These are phyloP conservation scores for Sequoiadendron giganteum DNA, from an alignment of 75 land plant genomes.

Conservation along the genomic window DNA sequence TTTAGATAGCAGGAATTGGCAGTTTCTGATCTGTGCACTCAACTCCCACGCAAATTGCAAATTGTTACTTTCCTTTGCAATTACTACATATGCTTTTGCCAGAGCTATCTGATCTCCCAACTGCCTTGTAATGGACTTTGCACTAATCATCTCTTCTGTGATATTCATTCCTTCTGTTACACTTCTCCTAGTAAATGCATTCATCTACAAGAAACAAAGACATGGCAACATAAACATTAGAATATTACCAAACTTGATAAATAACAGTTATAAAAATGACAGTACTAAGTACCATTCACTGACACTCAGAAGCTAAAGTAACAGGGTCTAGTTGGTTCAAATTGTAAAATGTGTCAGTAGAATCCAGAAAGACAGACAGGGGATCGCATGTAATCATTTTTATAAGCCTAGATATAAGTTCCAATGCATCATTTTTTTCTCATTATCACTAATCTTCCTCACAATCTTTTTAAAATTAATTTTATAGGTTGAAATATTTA, in stretches of 20 bases:
- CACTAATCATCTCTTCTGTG: slow-evolving; percentile 36
- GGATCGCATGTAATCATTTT: not conserved
- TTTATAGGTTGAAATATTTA: not conserved
- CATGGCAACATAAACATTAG: not conserved
- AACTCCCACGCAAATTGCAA: slow-evolving; percentile 57
- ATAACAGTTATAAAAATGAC: not conserved
- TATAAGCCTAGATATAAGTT: not conserved
- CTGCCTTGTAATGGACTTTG: slow-evolving; percentile 38
- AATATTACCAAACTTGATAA: not conserved
- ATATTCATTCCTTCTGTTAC: slow-evolving; percentile 38
- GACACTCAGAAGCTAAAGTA: not conserved
- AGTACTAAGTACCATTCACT: not conserved
- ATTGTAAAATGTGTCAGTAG: not conserved
- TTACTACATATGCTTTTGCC: slow-evolving; percentile 50
- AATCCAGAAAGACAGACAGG: not conserved
- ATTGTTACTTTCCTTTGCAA: slow-evolving; percentile 57
- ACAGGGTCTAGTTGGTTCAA: not conserved
- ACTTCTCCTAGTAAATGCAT: slow-evolving; percentile 2
- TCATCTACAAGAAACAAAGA: not conserved
- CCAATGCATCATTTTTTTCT: not conserved
- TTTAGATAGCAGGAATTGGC: slow-evolving; percentile 46
- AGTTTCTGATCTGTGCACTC: slow-evolving; percentile 48
- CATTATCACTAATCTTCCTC: not conserved
- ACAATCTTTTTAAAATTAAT: not conserved
- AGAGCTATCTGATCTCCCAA: slow-evolving; percentile 54